These are phyloP conservation scores for Candida hungchunana DNA, from an alignment of 805 yeast species.

Conservation along the genomic window DNA sequence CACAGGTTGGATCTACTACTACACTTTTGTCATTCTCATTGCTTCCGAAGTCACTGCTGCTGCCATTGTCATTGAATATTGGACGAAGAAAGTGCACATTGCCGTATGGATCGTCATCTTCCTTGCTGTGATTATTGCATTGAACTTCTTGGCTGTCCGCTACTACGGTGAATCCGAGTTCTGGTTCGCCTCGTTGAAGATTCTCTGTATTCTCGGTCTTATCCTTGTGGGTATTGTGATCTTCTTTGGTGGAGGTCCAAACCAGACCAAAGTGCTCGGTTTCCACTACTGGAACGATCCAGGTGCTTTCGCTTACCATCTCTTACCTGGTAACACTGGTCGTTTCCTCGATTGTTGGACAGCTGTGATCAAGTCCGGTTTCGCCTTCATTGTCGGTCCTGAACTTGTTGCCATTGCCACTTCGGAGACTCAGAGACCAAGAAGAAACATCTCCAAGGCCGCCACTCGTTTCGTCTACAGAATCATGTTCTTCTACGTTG, in stretches of 20 bases:
- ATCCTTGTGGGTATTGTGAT: conserved; percentile 53
- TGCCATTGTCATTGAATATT: conserved; percentile 45
- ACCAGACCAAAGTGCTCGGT: conserved; percentile 47
- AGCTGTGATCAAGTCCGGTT: conserved; percentile 59
- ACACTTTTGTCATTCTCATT: conserved; percentile 23
- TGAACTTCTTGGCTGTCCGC: conserved; percentile 54
- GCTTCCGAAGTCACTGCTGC: conserved; percentile 53
- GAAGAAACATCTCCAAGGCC: conserved; percentile 59
- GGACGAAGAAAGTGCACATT: conserved; percentile 58
- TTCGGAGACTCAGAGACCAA: conserved; percentile 56
- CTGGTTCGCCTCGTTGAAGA: conserved; percentile 59
- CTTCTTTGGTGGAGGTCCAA: conserved; percentile 66
- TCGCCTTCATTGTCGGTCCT: conserved; percentile 60
- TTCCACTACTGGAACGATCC: conserved; percentile 64
- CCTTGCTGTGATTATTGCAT: conserved; percentile 39
- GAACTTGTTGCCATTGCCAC: conserved; percentile 57
- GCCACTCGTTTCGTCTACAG: conserved; percentile 51
- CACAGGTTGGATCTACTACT: conserved; percentile 28
- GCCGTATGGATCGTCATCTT: conserved; percentile 61
- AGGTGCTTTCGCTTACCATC: conserved; percentile 48
- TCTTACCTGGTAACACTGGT: conserved; percentile 53
- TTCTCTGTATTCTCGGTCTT: conserved; percentile 59
- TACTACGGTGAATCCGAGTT: conserved; percentile 58
- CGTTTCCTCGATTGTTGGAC: conserved; percentile 62
- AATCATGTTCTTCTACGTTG: conserved; percentile 54